Conservation (phyloP, 768 basidiomycete genomes). For the Galerina sulciceps region DNA sequence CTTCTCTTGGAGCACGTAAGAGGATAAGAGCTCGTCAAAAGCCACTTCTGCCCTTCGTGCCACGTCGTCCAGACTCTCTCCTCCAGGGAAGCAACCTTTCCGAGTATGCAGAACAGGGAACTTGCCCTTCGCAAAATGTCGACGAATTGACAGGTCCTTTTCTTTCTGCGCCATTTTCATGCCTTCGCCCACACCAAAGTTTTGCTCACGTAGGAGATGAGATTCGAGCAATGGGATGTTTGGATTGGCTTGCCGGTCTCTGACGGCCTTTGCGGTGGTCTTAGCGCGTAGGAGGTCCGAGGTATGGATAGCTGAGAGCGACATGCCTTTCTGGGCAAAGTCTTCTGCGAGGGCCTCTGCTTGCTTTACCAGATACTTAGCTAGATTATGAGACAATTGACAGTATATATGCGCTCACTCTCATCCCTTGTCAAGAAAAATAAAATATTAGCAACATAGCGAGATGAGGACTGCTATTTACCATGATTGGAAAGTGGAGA, state of each 20-base stretch:
- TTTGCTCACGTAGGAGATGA: constrained; percentile 64
- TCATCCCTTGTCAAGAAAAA: constrained; percentile 47
- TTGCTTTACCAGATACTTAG: constrained; percentile 45
- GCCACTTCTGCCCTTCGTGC: constrained; percentile 54
- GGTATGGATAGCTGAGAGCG: constrained; percentile 61
- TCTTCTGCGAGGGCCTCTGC: constrained; percentile 62
- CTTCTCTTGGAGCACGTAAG: constrained; percentile 51
- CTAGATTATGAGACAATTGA: not conserved
- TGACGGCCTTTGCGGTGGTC: constrained; percentile 62
- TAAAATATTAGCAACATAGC: not conserved
- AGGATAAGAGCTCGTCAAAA: constrained; percentile 56
- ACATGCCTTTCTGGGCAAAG: constrained; percentile 41
- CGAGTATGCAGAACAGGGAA: constrained; percentile 55
- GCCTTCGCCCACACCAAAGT: constrained; percentile 76
- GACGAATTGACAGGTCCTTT: constrained; percentile 39
- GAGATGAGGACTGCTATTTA: constrained; percentile 28
- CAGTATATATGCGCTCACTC: constrained; percentile 39
- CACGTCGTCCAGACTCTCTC: constrained; percentile 74
- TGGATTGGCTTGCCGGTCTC: constrained; percentile 48
- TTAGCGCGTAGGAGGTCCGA: constrained; percentile 70
- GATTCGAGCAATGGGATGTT: constrained; percentile 53
- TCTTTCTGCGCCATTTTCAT: constrained; percentile 45
- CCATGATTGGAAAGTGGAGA: constrained; percentile 78
- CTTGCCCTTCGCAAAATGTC: constrained; percentile 54
- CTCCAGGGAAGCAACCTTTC: constrained; percentile 63